Evolutionary conservation across 257 asterid genomes (phyloP), one percentile per base, ranked within the genome.

Genomic region (Schizonepeta tenuifolia): DNA sequence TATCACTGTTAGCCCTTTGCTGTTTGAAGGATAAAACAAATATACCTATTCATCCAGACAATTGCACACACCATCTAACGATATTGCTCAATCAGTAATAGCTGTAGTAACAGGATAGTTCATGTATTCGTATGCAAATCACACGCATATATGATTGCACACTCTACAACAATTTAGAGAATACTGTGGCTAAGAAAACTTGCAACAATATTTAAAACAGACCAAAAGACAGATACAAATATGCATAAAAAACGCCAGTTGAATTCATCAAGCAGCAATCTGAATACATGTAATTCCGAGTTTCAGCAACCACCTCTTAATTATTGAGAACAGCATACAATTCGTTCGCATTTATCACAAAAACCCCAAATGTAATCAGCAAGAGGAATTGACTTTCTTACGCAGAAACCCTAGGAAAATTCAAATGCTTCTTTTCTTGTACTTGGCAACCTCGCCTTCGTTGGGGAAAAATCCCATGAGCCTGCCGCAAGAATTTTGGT

Each of bases 381-480:
- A 28, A 75, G 2, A 26, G 22, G 58, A 60, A 53, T 13, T 35
- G 54, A 62, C 56, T 6, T 60, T 43, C 59, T 15, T 17, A 36
- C 49, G 72, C 68, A 73, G 76, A 65, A 79, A 43, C 77, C 81
- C 83, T 80, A 79, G 50, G 28, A 77, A 38, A 20, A 65, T 7
- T 12, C 49, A 50, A 69, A 80, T 67, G 83, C 76, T 88, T 58
- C 76, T 87, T 38, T 38, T 88, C 90, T 84, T 87, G 90, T 88
- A 89, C 84, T 88, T 88, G 58, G 96, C 97, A 50, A 91, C 97
- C 85, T 94, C 99, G 70, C 88, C 90, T 17, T 91, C 99, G 63
- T 94, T 94, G 64, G 97, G 97, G 87, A 94, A 94, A 76, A 94
- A 94, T 0, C 97, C 97, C 97, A 94, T 94, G 70, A 94, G 96